Conservation (phyloP, 1,284 basidiomycete genomes). For the Fomitopsis schrenkii region DNA sequence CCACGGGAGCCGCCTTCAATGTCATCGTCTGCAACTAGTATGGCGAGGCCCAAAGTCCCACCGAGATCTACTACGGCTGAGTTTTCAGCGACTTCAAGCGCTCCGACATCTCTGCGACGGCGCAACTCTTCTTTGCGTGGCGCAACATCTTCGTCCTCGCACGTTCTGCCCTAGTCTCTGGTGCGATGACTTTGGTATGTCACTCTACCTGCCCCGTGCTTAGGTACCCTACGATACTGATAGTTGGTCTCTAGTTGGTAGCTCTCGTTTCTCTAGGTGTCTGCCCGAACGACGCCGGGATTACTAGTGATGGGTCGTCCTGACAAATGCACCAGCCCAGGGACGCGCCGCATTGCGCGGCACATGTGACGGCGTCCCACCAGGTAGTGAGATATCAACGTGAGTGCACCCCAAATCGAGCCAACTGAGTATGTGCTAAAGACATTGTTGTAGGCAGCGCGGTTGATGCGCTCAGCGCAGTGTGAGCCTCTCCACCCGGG, state of each 20-base stretch:
- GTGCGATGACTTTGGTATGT: not conserved
- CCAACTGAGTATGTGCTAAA: no score
- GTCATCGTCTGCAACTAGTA: conserved; percentile 12
- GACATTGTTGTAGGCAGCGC: not conserved
- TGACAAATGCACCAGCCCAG: not conserved
- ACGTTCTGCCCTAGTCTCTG: not conserved
- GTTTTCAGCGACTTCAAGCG: not conserved
- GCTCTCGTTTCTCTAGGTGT: not conserved
- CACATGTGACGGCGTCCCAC: not conserved
- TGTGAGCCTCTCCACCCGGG: no score
- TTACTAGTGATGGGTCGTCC: not conserved
- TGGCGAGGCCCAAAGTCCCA: conserved; percentile 2
- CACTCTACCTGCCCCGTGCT: not conserved
- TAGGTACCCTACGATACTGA: not conserved
- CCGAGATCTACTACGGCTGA: not conserved
- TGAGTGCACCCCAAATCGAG: not conserved
- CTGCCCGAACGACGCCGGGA: not conserved
- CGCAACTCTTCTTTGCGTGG: not conserved
- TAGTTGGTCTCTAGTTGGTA: not conserved
- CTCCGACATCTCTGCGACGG: not conserved
- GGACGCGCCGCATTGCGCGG: not conserved
- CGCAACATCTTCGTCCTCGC: not conserved
- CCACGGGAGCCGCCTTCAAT: conserved; percentile 12
- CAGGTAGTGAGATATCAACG: not conserved
- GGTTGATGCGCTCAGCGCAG: not conserved